A percentile compares a stretch with the other conserved stretches of the same genome.
Evolutionary conservation across 345 rosid species (phyloP).

Genomic region (Populus tremula): DNA sequence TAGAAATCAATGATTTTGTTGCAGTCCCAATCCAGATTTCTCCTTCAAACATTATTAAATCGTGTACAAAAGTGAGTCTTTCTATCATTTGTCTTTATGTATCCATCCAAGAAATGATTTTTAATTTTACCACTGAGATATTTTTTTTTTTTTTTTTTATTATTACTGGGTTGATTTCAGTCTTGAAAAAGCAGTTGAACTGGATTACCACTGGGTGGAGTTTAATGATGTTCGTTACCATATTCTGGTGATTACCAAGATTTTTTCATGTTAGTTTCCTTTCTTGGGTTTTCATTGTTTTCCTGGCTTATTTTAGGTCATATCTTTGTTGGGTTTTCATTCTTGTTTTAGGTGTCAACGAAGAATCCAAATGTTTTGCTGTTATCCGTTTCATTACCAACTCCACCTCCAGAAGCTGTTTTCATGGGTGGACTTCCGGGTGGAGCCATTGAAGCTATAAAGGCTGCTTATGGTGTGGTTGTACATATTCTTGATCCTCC

Average conservation of each 20-base stretch:
- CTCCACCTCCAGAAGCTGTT: conserved; percentile 77
- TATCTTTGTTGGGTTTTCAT: background rate
- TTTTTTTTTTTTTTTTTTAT: conserved; percentile 1
- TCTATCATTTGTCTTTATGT: background rate
- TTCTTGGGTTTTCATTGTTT: background rate
- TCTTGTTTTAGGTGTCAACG: conserved; percentile 61
- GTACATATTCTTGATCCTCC: conserved; percentile 99
- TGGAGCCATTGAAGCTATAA: conserved; percentile 95
- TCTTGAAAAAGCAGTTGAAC: conserved; percentile 81
- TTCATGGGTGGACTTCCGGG: conserved; percentile 81
- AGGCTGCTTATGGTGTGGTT: conserved; percentile 63
- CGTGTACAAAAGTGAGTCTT: conserved; percentile 64
- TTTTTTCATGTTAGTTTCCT: background rate
- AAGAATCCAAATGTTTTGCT: conserved; percentile 73
- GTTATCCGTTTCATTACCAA: conserved; percentile 81
- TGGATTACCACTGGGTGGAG: conserved; percentile 92
- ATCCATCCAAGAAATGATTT: background rate
- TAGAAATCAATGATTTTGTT: conserved; percentile 68
- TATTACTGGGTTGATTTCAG: conserved; percentile 34
- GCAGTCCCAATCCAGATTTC: conserved; percentile 90
- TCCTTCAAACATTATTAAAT: conserved; percentile 73
- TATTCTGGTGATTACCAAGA: conserved; percentile 54
- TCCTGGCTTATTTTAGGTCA: background rate
- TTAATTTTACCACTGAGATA: background rate
- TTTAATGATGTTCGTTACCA: conserved; percentile 93